A percentile compares a stretch with the other conserved stretches of the same genome.
Conservation (phyloP, 1,284 basidiomycete genomes). For the Phaffia rhodozyma region DNA sequence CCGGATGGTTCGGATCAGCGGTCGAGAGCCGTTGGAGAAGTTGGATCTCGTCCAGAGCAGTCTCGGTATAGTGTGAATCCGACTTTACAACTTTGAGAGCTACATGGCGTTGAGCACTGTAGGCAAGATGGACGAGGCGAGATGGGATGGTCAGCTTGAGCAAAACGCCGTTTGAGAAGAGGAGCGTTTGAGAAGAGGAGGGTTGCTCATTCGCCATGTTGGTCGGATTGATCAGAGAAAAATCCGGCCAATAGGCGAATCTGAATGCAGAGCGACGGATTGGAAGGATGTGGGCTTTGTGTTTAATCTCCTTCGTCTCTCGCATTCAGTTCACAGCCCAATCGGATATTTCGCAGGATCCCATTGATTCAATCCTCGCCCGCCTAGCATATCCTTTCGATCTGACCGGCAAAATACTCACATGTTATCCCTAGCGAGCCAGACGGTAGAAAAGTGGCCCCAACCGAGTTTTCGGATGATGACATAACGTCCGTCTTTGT, state of each 20-base stretch:
- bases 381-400: too few relatives aligned
- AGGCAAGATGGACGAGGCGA: background rate
- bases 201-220: too few relatives aligned
- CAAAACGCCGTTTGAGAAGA: background rate
- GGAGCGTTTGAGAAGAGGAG: too few relatives aligned
- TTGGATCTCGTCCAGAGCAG: constrained; percentile 96
- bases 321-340: too few relatives aligned
- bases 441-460: constrained; percentile 93
- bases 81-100: constrained; percentile 99
- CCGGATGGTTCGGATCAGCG: constrained; percentile 52
- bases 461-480: constrained; percentile 95
- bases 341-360: too few relatives aligned
- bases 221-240: too few relatives aligned
- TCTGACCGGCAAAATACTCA: constrained; percentile 36
- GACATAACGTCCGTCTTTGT: constrained; percentile 75
- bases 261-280: too few relatives aligned
- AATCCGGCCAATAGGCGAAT: too few relatives aligned
- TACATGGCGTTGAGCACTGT: constrained; percentile 87
- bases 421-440: constrained; percentile 79
- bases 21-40: constrained; percentile 89
- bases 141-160: background rate
- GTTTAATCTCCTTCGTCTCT: too few relatives aligned
- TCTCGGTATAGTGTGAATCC: constrained; percentile 92
- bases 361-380: too few relatives aligned
- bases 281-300: too few relatives aligned